Evolutionary conservation across 257 asterid genomes (phyloP).

Genomic region (Nicotiana sylvestris): DNA sequence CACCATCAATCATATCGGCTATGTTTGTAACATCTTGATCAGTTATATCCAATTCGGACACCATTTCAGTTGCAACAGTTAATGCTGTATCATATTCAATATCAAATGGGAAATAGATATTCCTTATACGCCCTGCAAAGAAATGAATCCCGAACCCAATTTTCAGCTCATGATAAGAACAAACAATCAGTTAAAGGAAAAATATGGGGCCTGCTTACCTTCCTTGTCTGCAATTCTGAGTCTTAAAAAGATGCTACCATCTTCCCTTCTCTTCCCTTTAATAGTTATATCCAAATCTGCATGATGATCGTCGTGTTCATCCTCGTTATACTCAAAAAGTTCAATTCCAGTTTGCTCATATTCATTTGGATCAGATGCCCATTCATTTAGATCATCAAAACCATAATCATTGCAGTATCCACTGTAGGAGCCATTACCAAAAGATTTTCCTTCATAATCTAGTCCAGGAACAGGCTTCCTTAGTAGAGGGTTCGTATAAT

Average conservation of each 20-base stretch:
- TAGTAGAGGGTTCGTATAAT: slow-evolving; percentile 23
- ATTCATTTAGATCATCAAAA: slow-evolving; percentile 31
- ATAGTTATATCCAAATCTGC: slow-evolving; percentile 35
- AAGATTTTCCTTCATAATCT: slow-evolving; percentile 27
- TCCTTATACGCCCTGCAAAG: slow-evolving; percentile 44
- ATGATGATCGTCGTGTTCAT: slow-evolving; percentile 25
- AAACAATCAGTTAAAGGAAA: neutral
- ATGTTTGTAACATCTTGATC: slow-evolving; percentile 47
- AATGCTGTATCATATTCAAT: slow-evolving; percentile 39
- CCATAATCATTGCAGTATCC: slow-evolving; percentile 29
- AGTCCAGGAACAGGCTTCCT: slow-evolving; percentile 26
- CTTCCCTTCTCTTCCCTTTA: slow-evolving; percentile 48
- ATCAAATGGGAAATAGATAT: slow-evolving; percentile 49
- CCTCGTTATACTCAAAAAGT: slow-evolving; percentile 32
- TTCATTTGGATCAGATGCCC: slow-evolving; percentile 28
- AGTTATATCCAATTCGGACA: slow-evolving; percentile 43
- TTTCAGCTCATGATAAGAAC: slow-evolving; percentile 9
- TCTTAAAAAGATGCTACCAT: slow-evolving; percentile 41
- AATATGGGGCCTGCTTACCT: slow-evolving; percentile 21
- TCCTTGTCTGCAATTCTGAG: slow-evolving; percentile 52
- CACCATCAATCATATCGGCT: slow-evolving; percentile 52
- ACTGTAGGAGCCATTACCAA: slow-evolving; percentile 19
- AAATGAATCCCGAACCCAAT: neutral
- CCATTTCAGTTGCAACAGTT: slow-evolving; percentile 54
- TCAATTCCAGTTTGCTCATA: slow-evolving; percentile 41